phyloP scores from a whole-genome alignment of 148 eudicot species.

The Chenopodium album region DNA sequence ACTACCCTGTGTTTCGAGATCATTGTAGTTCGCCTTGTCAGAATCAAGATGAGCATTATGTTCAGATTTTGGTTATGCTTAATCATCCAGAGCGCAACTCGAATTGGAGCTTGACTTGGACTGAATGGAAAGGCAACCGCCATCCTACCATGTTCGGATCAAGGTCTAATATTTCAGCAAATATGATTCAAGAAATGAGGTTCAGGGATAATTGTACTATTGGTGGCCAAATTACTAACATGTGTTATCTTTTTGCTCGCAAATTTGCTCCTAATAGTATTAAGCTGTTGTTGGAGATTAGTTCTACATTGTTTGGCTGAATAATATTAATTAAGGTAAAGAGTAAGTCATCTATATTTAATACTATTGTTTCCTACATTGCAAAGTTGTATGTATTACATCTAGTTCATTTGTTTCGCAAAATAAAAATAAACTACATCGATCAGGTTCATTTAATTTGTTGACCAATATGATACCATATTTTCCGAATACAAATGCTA shows the following conservation, averaged over 20 bases:
- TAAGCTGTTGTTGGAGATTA: slow-evolving; percentile 7
- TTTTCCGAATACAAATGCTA: no score
- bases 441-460: no score
- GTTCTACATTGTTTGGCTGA: slow-evolving; percentile 13
- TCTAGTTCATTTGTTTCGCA: no score
- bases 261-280: slow-evolving; percentile 15
- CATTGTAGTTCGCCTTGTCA: slow-evolving; percentile 19
- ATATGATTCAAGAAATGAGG: slow-evolving; percentile 6
- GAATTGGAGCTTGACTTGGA: slow-evolving; percentile 15
- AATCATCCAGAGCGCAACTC: not conserved
- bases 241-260: slow-evolving; percentile 21
- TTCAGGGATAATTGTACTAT: slow-evolving; percentile 17
- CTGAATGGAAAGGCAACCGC: slow-evolving; percentile 2
- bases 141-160: slow-evolving; percentile 7
- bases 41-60: slow-evolving; percentile 13
- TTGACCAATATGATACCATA: no score
- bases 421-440: no score
- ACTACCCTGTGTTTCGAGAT: slow-evolving; percentile 12
- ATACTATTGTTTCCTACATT: not conserved
- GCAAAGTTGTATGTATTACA: no score
- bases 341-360: not conserved
- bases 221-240: slow-evolving; percentile 5
- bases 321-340: not conserved
- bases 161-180: not conserved
- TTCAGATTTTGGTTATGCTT: slow-evolving; percentile 11